Evolutionary conservation across 768 basidiomycete genomes (phyloP), one percentile per base, ranked within the genome.

Genomic region (Candolleomyces aberdarensis): DNA sequence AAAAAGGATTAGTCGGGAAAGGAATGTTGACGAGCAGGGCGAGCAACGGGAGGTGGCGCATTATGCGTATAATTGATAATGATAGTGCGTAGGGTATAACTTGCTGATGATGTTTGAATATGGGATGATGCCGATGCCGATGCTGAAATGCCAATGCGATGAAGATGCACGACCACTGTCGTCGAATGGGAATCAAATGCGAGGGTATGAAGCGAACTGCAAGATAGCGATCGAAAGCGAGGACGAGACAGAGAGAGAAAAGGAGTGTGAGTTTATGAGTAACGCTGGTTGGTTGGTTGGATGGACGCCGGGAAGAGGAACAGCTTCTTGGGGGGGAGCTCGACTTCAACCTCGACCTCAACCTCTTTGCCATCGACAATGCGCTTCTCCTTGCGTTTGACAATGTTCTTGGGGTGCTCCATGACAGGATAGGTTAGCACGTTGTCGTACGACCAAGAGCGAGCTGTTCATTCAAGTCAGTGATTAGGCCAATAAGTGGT

Each of bases 381-480:
- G 11, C 72, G 74, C 70, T 78, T 80, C 76, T 84, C 83, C 65
- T 72, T 78, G 39, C 75, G 78, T 74, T 83, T 83, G 43, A 61
- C 36, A 74, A 85, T 83, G 74, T 80, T 80, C 48, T 77, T 74
- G n/a, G 81, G 83, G 41, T 81, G 73, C 62, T 77, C 75, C 83
- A 86, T 85, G 61, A 84, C 75, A 15, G 86, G 84, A 65, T 91
- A 91, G 3, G 85, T 88, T 68, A 80, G 82, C 62, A 88, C 71
- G 64, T 87, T 87, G 66, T 89, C 88, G 66, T 90, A 91, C 2
- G 88, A 89, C 88, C 87, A 90, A 2, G 89, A 85, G 31, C 87
- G 86, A 13, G 76, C 88, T 89, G 60, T 20, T 46, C 17, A 36
- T 36, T 11, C 69, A 39, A 63, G 69, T 31, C 58, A 10, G 43